These are phyloP conservation scores for Sphaceloma murrayae DNA, from an alignment of 2,329 filamentous ascomycete genomes.

Conservation along the genomic window DNA sequence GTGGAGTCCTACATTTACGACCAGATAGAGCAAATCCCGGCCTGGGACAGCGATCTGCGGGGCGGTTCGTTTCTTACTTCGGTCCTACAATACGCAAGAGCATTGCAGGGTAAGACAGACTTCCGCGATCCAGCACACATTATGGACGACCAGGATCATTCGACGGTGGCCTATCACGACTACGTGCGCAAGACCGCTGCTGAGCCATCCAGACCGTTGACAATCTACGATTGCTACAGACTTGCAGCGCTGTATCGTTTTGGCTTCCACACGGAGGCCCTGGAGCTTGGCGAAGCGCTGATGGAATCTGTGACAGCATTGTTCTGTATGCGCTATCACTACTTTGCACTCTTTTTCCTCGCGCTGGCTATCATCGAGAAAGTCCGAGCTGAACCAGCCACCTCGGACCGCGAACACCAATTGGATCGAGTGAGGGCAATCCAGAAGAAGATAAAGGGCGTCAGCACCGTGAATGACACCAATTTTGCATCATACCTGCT, in stretches of 20 bases:
- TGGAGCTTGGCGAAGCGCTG: slow-evolving; percentile 35
- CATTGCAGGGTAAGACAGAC: slow-evolving; percentile 64
- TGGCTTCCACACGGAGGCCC: slow-evolving; percentile 35
- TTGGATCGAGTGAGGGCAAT: slow-evolving; percentile 47
- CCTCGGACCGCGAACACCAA: slow-evolving; percentile 37
- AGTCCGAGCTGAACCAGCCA: slow-evolving; percentile 31
- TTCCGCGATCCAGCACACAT: slow-evolving; percentile 44
- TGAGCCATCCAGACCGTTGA: slow-evolving; percentile 54
- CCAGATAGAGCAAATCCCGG: slow-evolving; percentile 62
- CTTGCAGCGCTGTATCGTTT: slow-evolving; percentile 36
- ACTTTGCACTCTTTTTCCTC: slow-evolving; percentile 36
- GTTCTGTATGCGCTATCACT: slow-evolving; percentile 36
- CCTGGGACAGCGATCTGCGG: slow-evolving; percentile 61
- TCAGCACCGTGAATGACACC: slow-evolving; percentile 53
- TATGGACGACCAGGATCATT: slow-evolving; percentile 60
- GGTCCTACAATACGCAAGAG: slow-evolving; percentile 56
- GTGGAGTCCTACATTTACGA: slow-evolving; percentile 62
- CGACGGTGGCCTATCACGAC: slow-evolving; percentile 46
- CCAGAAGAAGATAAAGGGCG: slow-evolving; percentile 53
- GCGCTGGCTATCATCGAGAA: slow-evolving; percentile 34
- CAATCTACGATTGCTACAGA: slow-evolving; percentile 55
- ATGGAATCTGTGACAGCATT: slow-evolving; percentile 34
- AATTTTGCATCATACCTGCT: slow-evolving; percentile 65
- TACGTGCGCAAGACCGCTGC: slow-evolving; percentile 39
- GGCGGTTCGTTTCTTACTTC: slow-evolving; percentile 61